Percentiles rank a stretch among this genome's conserved stretches.
Conservation (phyloP, 2,329 filamentous ascomycete genomes). For the Pseudocercospora musae region DNA sequence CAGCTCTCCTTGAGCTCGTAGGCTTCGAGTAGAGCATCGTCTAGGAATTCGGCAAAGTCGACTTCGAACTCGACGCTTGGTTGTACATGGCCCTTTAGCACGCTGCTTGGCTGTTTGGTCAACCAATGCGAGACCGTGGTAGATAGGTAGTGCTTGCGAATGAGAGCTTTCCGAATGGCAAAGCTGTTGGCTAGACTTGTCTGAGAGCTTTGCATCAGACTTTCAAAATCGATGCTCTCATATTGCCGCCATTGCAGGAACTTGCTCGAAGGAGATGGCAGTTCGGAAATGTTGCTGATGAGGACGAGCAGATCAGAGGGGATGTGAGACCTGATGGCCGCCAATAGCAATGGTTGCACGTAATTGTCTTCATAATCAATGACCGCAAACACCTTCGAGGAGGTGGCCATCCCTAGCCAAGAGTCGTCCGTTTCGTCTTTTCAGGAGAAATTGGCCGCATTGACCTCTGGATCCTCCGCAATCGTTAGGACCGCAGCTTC, state of each 20-base stretch:
- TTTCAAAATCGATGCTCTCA: constrained; percentile 81
- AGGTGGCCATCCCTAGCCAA: not conserved
- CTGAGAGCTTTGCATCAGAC: constrained; percentile 59
- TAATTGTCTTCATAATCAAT: constrained; percentile 85
- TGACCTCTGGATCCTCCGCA: not conserved
- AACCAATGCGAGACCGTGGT: constrained; percentile 81
- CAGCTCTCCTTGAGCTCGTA: constrained; percentile 82
- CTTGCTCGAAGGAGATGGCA: constrained; percentile 46
- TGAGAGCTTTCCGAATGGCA: constrained; percentile 91
- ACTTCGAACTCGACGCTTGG: constrained; percentile 84
- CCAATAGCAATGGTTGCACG: constrained; percentile 78
- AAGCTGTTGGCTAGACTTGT: constrained; percentile 80
- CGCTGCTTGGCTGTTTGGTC: constrained; percentile 72
- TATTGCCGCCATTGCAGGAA: constrained; percentile 81
- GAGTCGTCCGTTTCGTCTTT: not conserved
- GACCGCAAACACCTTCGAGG: constrained; percentile 59
- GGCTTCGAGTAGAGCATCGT: constrained; percentile 80
- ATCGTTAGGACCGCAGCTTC: not conserved
- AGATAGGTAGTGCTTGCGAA: constrained; percentile 90
- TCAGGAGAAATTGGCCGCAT: constrained; percentile 3
- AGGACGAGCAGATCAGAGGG: constrained; percentile 42
- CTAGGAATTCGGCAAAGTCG: constrained; percentile 94
- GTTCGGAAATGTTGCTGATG: constrained; percentile 53
- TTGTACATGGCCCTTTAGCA: constrained; percentile 69
- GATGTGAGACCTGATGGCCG: constrained; percentile 64